Percentiles rank a stretch among this genome's conserved stretches.
phyloP scores from a whole-genome alignment of 768 basidiomycete species.

The Boletus fagicola region DNA sequence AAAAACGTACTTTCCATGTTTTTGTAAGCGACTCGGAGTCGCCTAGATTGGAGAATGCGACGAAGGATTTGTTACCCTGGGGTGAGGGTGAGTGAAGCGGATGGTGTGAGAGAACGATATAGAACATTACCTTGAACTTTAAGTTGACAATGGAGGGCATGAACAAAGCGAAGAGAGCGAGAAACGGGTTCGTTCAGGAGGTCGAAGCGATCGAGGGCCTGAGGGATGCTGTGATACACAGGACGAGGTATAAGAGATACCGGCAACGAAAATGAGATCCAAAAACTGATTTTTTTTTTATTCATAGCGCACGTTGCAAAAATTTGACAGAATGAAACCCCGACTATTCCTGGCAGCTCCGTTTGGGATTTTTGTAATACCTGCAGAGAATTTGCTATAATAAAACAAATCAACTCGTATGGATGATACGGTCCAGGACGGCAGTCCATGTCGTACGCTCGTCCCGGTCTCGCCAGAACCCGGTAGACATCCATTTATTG shows the following conservation, averaged over 20 bases:
- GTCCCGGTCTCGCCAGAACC: constrained; percentile 18
- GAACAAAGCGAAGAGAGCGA: constrained; percentile 8
- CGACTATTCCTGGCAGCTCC: constrained; percentile 32
- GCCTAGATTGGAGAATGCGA: constrained; percentile 85
- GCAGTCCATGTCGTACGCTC: constrained; percentile 20
- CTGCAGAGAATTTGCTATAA: constrained; percentile 16
- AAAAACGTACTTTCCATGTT: constrained; percentile 76
- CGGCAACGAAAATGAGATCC: constrained; percentile 16
- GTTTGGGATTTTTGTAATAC: constrained; percentile 19
- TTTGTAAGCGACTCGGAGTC: constrained; percentile 83
- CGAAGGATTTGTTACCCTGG: constrained; percentile 92
- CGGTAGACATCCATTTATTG: constrained; percentile 13
- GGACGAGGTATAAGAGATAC: constrained; percentile 28
- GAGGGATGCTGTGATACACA: constrained; percentile 10
- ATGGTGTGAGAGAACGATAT: background rate
- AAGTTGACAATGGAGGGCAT: constrained; percentile 85
- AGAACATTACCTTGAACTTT: constrained; percentile 67
- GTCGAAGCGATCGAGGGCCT: constrained; percentile 17
- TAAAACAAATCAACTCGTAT: constrained; percentile 10
- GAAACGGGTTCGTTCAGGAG: background rate
- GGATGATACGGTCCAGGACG: constrained; percentile 15
- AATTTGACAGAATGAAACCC: constrained; percentile 34
- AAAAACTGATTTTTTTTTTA: constrained; percentile 9
- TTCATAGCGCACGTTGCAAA: constrained; percentile 25
- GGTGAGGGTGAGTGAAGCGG: constrained; percentile 9